These are phyloP conservation scores for Talaromyces adpressus DNA, from an alignment of 495 filamentous ascomycete genomes.

Conservation along the genomic window DNA sequence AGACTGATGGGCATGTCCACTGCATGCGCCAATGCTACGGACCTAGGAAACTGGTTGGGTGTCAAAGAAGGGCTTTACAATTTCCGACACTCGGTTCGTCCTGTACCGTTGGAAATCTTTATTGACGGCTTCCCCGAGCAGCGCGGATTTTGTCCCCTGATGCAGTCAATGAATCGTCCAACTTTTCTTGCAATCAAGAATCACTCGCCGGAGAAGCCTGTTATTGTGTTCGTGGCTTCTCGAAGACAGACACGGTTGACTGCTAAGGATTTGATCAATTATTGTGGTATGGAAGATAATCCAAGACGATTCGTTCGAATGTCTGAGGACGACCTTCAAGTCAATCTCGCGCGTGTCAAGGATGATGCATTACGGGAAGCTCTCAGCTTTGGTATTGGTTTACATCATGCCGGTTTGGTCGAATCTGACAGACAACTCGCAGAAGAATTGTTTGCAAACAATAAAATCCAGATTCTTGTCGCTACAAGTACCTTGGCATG, in stretches of 20 bases:
- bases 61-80: constrained; percentile 97
- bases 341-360: constrained; percentile 77
- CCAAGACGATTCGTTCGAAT: constrained; percentile 86
- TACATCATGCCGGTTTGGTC: constrained; percentile 95
- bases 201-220: constrained; percentile 91
- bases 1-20: constrained; percentile 96
- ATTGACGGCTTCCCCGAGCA: constrained; percentile 97
- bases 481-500: constrained; percentile 97
- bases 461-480: constrained; percentile 95
- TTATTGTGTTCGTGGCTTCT: constrained; percentile 97
- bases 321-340: constrained; percentile 87
- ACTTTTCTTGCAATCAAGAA: constrained; percentile 95
- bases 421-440: constrained; percentile 87
- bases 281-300: constrained; percentile 97
- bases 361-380: constrained; percentile 88
- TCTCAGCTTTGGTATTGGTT: constrained; percentile 89
- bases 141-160: constrained; percentile 91
- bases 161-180: constrained; percentile 98
- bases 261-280: constrained; percentile 91
- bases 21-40: constrained; percentile 90
- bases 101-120: constrained; percentile 89
- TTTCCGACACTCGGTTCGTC: constrained; percentile 95
- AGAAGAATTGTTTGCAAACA: constrained; percentile 92
- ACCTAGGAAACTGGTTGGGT: constrained; percentile 93
- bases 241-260: constrained; percentile 91